phyloP scores from a whole-genome alignment of 2,329 filamentous ascomycete species.

The Sarocladium oryzae region DNA sequence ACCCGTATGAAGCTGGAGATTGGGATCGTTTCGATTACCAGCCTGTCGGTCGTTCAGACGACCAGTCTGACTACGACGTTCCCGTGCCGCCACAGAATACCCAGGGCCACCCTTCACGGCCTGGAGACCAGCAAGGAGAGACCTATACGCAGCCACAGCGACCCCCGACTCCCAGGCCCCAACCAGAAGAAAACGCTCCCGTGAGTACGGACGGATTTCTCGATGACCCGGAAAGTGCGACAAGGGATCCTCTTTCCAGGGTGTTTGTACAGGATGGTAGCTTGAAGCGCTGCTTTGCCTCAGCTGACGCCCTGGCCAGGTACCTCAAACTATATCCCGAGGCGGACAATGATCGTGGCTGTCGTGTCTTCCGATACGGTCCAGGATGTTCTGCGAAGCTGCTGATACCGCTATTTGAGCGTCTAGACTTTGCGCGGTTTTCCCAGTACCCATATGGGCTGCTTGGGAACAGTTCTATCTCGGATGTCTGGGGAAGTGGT shows the following conservation, averaged over 20 bases:
- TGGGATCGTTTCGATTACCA: neutral
- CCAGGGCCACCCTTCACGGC: neutral
- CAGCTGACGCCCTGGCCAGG: neutral
- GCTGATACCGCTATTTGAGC: neutral
- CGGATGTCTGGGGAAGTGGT: neutral
- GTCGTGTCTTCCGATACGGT: neutral
- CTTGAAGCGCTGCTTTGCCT: neutral
- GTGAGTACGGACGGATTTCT: neutral
- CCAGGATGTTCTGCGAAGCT: neutral
- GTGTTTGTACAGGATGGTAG: neutral
- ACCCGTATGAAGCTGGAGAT: neutral
- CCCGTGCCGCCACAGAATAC: neutral
- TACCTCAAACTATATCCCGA: neutral
- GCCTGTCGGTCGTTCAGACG: neutral
- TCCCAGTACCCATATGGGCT: neutral
- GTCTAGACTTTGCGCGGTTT: neutral
- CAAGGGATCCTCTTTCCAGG: neutral
- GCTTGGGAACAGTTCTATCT: neutral
- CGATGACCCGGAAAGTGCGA: neutral
- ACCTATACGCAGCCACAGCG: too few relatives aligned
- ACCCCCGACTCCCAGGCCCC: neutral
- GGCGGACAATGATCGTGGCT: neutral
- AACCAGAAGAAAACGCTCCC: neutral
- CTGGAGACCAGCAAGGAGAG: neutral
- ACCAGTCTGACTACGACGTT: neutral